Percentiles rank a stretch among this genome's conserved stretches.
These are phyloP conservation scores for Gloeopeniophorella convolvens DNA, from an alignment of 768 basidiomycete species.

Conservation along the genomic window DNA sequence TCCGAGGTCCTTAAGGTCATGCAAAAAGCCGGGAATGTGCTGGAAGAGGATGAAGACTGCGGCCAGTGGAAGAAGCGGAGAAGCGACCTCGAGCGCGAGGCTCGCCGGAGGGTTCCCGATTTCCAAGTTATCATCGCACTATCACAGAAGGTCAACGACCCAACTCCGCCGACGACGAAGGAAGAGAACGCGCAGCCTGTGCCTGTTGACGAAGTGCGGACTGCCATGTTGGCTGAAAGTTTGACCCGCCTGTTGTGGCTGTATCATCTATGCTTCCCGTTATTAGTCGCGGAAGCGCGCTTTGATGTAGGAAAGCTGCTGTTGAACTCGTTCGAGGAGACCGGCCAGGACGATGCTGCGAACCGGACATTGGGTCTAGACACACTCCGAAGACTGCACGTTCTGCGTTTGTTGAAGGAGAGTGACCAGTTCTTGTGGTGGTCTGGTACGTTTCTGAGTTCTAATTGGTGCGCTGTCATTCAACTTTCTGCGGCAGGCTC, in stretches of 20 bases:
- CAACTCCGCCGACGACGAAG: neutral
- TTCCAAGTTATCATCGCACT: constrained; percentile 82
- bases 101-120: constrained; percentile 73
- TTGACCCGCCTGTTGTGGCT: constrained; percentile 78
- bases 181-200: neutral
- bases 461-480: neutral
- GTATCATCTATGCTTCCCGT: constrained; percentile 74
- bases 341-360: constrained; percentile 25
- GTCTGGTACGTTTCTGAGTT: constrained; percentile 30
- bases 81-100: constrained; percentile 68
- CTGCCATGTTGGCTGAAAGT: constrained; percentile 67
- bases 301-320: constrained; percentile 86
- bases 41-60: constrained; percentile 56
- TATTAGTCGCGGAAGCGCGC: constrained; percentile 65
- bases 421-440: constrained; percentile 80
- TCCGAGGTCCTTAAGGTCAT: constrained; percentile 45
- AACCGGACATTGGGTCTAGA: constrained; percentile 37
- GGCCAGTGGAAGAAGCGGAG: constrained; percentile 69
- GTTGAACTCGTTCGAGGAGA: constrained; percentile 35
- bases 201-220: constrained; percentile 33
- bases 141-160: constrained; percentile 39
- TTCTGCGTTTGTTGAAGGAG: constrained; percentile 64
- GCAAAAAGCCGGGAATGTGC: constrained; percentile 38
- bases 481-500: neutral
- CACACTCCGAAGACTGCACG: constrained; percentile 67